A percentile compares a stretch with the other conserved stretches of the same genome.
Conservation (phyloP, 202 grass and related monocot species). For the Schoenoplectus tabernaemontani region DNA sequence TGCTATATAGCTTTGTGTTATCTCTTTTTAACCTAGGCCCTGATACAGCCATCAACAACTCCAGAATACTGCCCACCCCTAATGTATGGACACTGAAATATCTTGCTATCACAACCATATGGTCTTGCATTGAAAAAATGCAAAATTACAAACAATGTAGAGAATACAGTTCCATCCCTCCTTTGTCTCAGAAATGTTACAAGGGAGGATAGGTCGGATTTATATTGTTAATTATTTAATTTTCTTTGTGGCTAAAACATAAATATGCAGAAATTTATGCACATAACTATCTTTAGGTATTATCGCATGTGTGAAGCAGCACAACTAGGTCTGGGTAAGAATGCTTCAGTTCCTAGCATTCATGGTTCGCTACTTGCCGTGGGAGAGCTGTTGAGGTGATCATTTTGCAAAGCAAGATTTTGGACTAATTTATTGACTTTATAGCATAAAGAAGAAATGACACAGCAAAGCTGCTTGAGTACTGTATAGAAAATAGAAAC, state of each 20-base stretch:
- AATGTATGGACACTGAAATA: neutral
- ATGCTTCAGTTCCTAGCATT: slow-evolving; percentile 97
- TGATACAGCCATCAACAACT: neutral
- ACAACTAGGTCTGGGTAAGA: slow-evolving; percentile 88
- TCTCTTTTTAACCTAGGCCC: neutral
- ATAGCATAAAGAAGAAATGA: neutral
- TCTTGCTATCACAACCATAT: neutral
- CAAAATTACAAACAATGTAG: neutral
- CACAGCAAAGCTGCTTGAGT: neutral
- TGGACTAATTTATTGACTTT: neutral
- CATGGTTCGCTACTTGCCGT: slow-evolving; percentile 95
- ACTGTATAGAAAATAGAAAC: neutral
- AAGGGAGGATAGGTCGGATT: neutral
- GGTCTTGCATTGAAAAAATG: neutral
- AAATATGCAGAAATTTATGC: neutral
- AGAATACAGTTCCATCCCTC: neutral
- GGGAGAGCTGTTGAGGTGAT: slow-evolving; percentile 89
- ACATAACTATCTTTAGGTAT: slow-evolving; percentile 42
- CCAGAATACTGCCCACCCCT: neutral
- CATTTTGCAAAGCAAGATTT: neutral
- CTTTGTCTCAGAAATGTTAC: neutral
- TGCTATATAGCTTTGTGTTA: neutral
- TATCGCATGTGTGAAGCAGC: slow-evolving; percentile 99
- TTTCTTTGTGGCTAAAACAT: neutral
- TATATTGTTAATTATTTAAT: neutral